Conservation (phyloP, 306 rosid species). For the Astragalus membranaceus region DNA sequence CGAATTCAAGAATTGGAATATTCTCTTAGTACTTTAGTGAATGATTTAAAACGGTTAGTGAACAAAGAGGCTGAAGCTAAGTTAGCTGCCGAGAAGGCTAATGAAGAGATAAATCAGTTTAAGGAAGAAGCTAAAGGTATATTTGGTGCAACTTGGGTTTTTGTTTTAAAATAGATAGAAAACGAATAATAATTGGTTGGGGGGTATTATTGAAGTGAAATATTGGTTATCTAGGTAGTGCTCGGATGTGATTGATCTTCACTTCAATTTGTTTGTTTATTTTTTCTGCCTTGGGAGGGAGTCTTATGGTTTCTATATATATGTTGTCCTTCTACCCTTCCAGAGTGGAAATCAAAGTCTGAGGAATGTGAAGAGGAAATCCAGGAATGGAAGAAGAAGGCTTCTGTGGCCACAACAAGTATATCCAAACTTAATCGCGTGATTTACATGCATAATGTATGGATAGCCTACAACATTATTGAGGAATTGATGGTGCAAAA, state of each 20-base stretch:
- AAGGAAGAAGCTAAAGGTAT: constrained; percentile 77
- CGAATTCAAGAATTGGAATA: constrained; percentile 65
- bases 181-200: neutral
- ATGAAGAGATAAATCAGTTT: constrained; percentile 47
- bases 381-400: constrained; percentile 90
- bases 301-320: constrained; percentile 17
- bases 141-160: constrained; percentile 7
- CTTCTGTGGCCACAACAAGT: constrained; percentile 81
- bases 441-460: constrained; percentile 14
- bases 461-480: constrained; percentile 24
- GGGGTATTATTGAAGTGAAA: neutral
- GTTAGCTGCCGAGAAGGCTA: constrained; percentile 57
- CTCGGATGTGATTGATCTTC: neutral
- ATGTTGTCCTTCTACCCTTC: neutral
- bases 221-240: constrained; percentile 3
- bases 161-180: neutral
- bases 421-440: constrained; percentile 65
- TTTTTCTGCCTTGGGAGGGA: neutral
- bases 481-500: constrained; percentile 61
- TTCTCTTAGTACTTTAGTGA: constrained; percentile 50
- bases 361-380: constrained; percentile 92
- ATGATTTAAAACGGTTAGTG: constrained; percentile 57
- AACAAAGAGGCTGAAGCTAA: constrained; percentile 69
- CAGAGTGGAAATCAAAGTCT: constrained; percentile 90
- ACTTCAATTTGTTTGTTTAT: neutral